Percentiles rank a stretch among this genome's conserved stretches.
phyloP scores from a whole-genome alignment of 2,329 filamentous ascomycete genomes.

The Monilinia fructigena region DNA sequence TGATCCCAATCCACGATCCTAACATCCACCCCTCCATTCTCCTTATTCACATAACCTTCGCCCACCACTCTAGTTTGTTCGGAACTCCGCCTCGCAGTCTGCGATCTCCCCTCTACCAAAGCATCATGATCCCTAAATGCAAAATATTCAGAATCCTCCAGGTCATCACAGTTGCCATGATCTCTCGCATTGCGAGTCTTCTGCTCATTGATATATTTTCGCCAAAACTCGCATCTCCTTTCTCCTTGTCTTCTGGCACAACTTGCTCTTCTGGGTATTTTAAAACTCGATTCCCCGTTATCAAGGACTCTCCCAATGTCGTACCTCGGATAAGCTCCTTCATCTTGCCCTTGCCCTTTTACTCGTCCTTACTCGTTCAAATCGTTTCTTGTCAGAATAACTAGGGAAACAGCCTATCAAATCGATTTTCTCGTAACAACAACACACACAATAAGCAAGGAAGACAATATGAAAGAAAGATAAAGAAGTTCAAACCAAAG shows the following conservation, averaged over 20 bases:
- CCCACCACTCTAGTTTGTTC: neutral
- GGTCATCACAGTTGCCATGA: constrained; percentile 6
- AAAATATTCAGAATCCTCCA: neutral
- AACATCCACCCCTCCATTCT: constrained; percentile 41
- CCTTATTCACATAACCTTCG: constrained; percentile 43
- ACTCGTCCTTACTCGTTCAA: neutral
- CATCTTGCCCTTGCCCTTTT: neutral
- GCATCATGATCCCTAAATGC: neutral
- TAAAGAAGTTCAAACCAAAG: too few relatives aligned
- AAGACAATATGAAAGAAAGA: too few relatives aligned
- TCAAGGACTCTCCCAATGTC: neutral
- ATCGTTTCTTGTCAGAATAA: too few relatives aligned
- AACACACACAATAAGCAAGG: too few relatives aligned
- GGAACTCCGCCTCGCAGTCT: neutral
- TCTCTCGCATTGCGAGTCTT: constrained; percentile 1
- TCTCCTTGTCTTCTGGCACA: neutral
- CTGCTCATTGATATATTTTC: neutral
- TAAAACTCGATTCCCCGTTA: neutral
- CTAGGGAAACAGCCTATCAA: too few relatives aligned
- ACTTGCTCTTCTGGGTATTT: constrained; percentile 3
- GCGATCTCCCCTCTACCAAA: neutral
- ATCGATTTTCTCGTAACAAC: too few relatives aligned
- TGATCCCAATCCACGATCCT: constrained; percentile 44
- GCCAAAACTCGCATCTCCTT: neutral
- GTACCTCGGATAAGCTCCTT: constrained; percentile 17